These are phyloP conservation scores for Candida ortonii DNA, from an alignment of 805 yeast genomes.

Conservation along the genomic window DNA sequence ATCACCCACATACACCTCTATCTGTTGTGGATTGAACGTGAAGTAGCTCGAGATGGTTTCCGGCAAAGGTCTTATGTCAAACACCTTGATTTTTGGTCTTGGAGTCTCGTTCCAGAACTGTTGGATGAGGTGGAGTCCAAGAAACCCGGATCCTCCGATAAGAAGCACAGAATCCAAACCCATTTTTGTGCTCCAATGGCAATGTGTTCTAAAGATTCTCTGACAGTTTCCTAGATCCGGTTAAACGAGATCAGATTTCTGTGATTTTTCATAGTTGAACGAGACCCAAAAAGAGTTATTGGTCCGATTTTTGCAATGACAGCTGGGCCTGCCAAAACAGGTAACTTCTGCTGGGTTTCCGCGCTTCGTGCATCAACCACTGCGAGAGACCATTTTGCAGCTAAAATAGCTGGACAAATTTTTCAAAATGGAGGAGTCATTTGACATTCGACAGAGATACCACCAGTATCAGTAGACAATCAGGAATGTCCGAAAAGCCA, in stretches of 20 bases:
- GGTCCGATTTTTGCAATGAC: too few species aligned
- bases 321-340: too few species aligned
- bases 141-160: conserved; percentile 94
- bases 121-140: conserved; percentile 87
- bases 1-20: conserved; percentile 76
- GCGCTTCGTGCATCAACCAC: conserved; percentile 10
- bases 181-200: too few species aligned
- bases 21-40: conserved; percentile 60
- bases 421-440: neutral
- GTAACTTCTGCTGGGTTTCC: conserved; percentile 2
- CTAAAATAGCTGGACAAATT: neutral
- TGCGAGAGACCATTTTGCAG: neutral
- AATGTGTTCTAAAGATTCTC: too few species aligned
- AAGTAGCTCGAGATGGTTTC: conserved; percentile 66
- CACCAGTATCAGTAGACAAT: neutral
- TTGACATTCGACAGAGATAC: neutral
- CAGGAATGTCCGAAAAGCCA: conserved; percentile 36
- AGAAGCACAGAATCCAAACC: conserved; percentile 61
- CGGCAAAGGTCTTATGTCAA: conserved; percentile 89
- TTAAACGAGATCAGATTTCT: too few species aligned
- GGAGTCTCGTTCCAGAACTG: conserved; percentile 69
- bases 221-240: too few species aligned
- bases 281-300: neutral
- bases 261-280: neutral
- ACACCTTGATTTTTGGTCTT: conserved; percentile 73